Percentiles rank a stretch among this genome's conserved stretches.
Conservation (phyloP, 768 basidiomycete species). For the Trametes maxima region DNA sequence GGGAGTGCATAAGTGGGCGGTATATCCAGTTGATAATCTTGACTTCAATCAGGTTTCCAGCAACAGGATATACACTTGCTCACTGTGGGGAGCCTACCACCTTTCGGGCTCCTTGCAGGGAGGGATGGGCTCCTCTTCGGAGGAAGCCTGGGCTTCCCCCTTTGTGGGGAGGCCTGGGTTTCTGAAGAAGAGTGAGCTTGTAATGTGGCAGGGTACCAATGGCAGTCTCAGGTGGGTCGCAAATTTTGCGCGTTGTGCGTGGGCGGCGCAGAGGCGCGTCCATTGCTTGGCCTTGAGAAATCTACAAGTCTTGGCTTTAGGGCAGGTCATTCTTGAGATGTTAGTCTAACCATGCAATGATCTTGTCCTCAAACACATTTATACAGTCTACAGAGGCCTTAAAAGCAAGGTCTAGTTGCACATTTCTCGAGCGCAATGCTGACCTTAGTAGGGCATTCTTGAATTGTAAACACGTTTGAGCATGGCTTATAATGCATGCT, state of each 20-base stretch:
- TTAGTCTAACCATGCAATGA: no score
- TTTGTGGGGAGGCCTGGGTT: background rate
- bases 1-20: background rate
- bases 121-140: slow-evolving; percentile 10
- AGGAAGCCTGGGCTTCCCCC: slow-evolving; percentile 3
- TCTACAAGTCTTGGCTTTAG: background rate
- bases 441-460: no score
- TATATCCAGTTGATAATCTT: background rate
- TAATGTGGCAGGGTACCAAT: background rate
- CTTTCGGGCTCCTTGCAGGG: slow-evolving; percentile 3
- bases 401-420: no score
- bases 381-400: no score
- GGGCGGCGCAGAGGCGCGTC: background rate
- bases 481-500: background rate
- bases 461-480: no score
- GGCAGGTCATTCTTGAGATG: background rate
- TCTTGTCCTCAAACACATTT: no score
- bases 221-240: background rate
- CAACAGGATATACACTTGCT: background rate
- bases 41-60: background rate
- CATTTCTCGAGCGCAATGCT: no score
- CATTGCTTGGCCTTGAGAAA: no score
- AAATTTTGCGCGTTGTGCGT: background rate
- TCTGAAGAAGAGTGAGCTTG: slow-evolving; percentile 1
- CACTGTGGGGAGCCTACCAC: slow-evolving; percentile 2